phyloP scores from a whole-genome alignment of 148 eudicot species.

The Camellia sinensis region DNA sequence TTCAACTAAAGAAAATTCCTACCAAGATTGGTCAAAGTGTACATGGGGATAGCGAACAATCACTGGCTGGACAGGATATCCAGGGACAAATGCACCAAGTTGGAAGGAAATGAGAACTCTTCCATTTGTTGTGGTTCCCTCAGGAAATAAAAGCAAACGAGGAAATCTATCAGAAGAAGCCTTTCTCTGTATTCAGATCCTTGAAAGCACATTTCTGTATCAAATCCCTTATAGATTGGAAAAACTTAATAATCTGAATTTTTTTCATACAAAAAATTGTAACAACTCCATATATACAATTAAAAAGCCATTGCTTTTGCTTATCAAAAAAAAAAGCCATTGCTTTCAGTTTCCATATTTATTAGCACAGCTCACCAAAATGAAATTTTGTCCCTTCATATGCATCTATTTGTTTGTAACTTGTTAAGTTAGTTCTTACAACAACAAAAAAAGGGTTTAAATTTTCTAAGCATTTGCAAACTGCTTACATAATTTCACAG shows the following conservation, averaged over 20 bases:
- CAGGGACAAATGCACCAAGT: slow-evolving; percentile 95
- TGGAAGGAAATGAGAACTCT: slow-evolving; percentile 84
- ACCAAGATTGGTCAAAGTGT: slow-evolving; percentile 98
- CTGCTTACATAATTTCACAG: not conserved
- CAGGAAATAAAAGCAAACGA: slow-evolving; percentile 91
- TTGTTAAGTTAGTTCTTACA: not conserved
- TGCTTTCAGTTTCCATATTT: no score
- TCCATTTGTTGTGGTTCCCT: slow-evolving; percentile 97
- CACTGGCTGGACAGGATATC: slow-evolving; percentile 88
- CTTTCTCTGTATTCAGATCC: slow-evolving; percentile 97
- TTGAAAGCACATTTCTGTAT: slow-evolving; percentile 94
- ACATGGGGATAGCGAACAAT: slow-evolving; percentile 84
- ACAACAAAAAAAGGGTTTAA: not conserved
- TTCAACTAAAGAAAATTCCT: slow-evolving; percentile 19
- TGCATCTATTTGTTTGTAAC: not conserved
- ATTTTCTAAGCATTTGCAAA: not conserved
- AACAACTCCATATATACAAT: not conserved
- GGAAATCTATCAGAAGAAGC: slow-evolving; percentile 79
- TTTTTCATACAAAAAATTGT: not conserved
- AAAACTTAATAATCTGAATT: slow-evolving; percentile 28
- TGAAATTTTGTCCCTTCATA: no score
- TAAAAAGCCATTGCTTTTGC: not conserved
- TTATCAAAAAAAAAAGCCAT: no score
- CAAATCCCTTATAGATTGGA: slow-evolving; percentile 82
- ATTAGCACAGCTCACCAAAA: no score